Evolutionary conservation across 108 stramenopile species (phyloP).

Genomic region (Fragilaria crotonensis): DNA sequence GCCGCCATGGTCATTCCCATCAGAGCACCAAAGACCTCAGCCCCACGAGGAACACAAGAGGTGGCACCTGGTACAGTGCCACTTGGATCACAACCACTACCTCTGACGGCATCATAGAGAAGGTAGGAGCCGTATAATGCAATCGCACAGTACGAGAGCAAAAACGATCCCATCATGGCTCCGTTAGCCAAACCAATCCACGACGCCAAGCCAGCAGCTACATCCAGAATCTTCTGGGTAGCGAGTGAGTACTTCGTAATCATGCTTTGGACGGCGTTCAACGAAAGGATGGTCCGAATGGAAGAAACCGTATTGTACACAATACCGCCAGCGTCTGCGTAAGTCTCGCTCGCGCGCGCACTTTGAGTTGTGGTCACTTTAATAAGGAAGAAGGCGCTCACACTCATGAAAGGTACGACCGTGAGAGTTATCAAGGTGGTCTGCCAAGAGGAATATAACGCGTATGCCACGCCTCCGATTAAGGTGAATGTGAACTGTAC

Average conservation of each 20-base stretch:
- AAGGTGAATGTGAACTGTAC: constrained; percentile 32
- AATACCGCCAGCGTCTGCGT: too few species aligned
- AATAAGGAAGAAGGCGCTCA: constrained; percentile 13
- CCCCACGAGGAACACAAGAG: constrained; percentile 25
- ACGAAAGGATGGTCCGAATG: constrained; percentile 46
- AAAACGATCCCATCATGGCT: too few species aligned
- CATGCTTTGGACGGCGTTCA: constrained; percentile 40
- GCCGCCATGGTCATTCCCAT: too few species aligned
- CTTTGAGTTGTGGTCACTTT: constrained; percentile 26
- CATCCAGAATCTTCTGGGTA: constrained; percentile 31
- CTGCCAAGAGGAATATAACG: too few species aligned
- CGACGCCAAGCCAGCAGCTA: constrained; percentile 14
- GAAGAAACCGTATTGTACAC: constrained; percentile 44
- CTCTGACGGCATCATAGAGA: constrained; percentile 24
- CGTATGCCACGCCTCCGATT: too few species aligned
- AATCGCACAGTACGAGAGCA: too few species aligned
- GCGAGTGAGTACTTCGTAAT: constrained; percentile 36
- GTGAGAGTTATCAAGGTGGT: constrained; percentile 26
- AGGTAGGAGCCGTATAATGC: constrained; percentile 43
- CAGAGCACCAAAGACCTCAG: constrained; percentile 39
- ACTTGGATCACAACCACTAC: constrained; percentile 50
- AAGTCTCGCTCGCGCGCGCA: constrained; percentile 21
- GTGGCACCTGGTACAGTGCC: constrained; percentile 23
- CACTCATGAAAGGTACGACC: constrained; percentile 38
- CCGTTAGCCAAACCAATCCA: constrained; percentile 48